Percentiles rank a stretch among this genome's conserved stretches.
phyloP scores from a whole-genome alignment of 345 rosid genomes.

The Syzygium aromaticum region DNA sequence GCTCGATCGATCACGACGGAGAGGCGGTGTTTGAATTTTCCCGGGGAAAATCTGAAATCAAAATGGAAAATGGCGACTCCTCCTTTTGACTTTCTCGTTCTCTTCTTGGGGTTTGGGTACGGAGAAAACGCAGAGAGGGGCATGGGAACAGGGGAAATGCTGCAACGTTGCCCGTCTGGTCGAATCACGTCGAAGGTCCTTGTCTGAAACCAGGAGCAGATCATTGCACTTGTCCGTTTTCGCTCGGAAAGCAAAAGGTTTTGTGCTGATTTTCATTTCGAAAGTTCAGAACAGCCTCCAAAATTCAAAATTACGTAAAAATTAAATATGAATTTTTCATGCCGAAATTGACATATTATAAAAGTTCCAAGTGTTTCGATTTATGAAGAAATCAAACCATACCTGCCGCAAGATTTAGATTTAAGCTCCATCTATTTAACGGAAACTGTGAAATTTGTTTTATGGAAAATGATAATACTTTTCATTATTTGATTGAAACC shows the following conservation, averaged over 20 bases:
- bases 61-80: not conserved
- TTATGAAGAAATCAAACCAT: too few relatives aligned
- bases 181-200: not conserved
- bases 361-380: too few relatives aligned
- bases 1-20: too few relatives aligned
- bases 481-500: too few relatives aligned
- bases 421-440: too few relatives aligned
- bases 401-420: too few relatives aligned
- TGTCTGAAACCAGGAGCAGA: not conserved
- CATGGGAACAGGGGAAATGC: not conserved
- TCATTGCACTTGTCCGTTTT: not conserved
- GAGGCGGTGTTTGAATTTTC: not conserved
- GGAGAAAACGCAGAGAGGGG: not conserved
- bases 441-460: too few relatives aligned
- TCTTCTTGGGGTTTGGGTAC: not conserved
- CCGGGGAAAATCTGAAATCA: not conserved
- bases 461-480: too few relatives aligned
- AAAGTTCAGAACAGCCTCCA: not conserved
- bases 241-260: not conserved
- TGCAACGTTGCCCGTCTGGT: not conserved
- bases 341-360: too few relatives aligned
- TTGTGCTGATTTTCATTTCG: not conserved
- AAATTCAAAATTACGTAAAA: not conserved
- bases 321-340: too few relatives aligned
- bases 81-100: not conserved